phyloP scores from a whole-genome alignment of 192 early-diverging fungal species.

The Funneliformis mosseae region DNA sequence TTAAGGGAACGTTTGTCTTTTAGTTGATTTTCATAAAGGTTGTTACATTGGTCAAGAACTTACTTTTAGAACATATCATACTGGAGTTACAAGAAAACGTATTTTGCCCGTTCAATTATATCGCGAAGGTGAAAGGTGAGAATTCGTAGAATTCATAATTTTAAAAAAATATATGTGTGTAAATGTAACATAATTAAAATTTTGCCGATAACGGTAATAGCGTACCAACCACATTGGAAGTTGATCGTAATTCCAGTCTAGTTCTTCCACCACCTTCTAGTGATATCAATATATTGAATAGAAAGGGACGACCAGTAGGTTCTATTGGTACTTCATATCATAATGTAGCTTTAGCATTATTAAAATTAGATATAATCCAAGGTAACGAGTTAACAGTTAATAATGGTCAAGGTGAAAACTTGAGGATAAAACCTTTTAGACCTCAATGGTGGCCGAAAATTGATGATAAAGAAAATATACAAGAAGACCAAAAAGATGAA shows the following conservation, averaged over 20 bases:
- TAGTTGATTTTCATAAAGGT: constrained; percentile 96
- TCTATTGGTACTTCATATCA: not conserved
- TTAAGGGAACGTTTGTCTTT: not conserved
- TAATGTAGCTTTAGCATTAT: constrained; percentile 21
- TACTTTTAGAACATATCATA: constrained; percentile 95
- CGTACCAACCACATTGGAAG: constrained; percentile 21
- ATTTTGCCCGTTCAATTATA: constrained; percentile 80
- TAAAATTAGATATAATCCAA: constrained; percentile 19
- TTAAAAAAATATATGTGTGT: not conserved
- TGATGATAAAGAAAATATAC: not conserved
- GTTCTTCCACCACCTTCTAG: not conserved
- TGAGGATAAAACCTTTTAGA: constrained; percentile 27
- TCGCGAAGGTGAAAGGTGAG: constrained; percentile 48
- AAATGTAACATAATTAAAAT: not conserved
- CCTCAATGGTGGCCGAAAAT: constrained; percentile 32
- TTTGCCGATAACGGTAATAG: constrained; percentile 11
- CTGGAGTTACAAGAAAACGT: constrained; percentile 90
- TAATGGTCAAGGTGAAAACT: not conserved
- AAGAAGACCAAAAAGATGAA: not conserved
- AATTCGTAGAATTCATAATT: not conserved
- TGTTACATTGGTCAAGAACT: constrained; percentile 99
- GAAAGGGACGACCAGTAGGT: not conserved
- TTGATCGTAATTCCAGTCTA: not conserved
- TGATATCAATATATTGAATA: constrained; percentile 3
- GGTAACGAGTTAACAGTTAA: not conserved